These are phyloP conservation scores for Linnemannia exigua DNA, from an alignment of 192 early-diverging fungal genomes.

Conservation along the genomic window DNA sequence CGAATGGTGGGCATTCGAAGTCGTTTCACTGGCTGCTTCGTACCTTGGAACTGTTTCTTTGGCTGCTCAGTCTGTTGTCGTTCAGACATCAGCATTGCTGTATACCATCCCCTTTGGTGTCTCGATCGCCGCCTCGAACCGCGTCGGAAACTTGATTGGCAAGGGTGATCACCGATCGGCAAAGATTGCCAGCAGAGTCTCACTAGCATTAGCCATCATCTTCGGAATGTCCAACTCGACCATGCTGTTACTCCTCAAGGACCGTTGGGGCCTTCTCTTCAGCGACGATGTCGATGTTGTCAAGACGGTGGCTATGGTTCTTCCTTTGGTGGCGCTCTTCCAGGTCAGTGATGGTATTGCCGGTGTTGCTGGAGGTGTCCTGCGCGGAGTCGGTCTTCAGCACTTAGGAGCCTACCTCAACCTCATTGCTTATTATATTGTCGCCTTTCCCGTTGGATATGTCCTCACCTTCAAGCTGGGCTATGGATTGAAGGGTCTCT, in stretches of 20 bases:
- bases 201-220: slow-evolving; percentile 61
- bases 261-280: slow-evolving; percentile 71
- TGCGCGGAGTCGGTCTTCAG: slow-evolving; percentile 81
- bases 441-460: slow-evolving; percentile 73
- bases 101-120: slow-evolving; percentile 84
- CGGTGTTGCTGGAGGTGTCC: slow-evolving; percentile 70
- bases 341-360: slow-evolving; percentile 76
- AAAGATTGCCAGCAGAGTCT: slow-evolving; percentile 58
- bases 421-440: slow-evolving; percentile 70
- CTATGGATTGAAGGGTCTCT: slow-evolving; percentile 70
- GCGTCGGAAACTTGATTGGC: slow-evolving; percentile 83
- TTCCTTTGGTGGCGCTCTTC: slow-evolving; percentile 82
- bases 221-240: slow-evolving; percentile 65
- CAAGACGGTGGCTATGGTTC: slow-evolving; percentile 72
- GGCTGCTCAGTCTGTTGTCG: slow-evolving; percentile 84
- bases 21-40: slow-evolving; percentile 81
- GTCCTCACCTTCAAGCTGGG: slow-evolving; percentile 63
- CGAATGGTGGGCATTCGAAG: slow-evolving; percentile 67
- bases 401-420: slow-evolving; percentile 69
- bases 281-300: slow-evolving; percentile 77
- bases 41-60: slow-evolving; percentile 78
- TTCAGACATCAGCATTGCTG: slow-evolving; percentile 76
- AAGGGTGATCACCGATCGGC: slow-evolving; percentile 61
- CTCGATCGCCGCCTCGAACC: slow-evolving; percentile 80
- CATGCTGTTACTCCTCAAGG: slow-evolving; percentile 61